phyloP scores from a whole-genome alignment of 768 basidiomycete genomes.

The Trametes cinnabarina region DNA sequence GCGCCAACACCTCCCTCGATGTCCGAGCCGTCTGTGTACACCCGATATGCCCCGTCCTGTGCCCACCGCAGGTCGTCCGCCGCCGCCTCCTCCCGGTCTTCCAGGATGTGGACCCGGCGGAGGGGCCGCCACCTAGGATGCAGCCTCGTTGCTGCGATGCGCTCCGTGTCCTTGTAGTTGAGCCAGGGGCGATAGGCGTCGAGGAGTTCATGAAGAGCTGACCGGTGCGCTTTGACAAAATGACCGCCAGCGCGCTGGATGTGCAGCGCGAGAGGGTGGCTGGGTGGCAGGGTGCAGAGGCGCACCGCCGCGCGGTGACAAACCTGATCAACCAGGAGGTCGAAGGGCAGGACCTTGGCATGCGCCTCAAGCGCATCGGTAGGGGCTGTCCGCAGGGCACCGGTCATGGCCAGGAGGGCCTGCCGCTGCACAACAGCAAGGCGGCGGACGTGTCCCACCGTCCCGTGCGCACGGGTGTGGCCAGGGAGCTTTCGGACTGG shows the following conservation, averaged over 20 bases:
- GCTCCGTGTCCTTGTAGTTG: conserved; percentile 9
- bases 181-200: conserved; percentile 16
- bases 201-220: conserved; percentile 26
- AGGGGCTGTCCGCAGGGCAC: conserved; percentile 25
- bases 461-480: not conserved
- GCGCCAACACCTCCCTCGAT: conserved; percentile 30
- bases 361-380: conserved; percentile 25
- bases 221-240: conserved; percentile 17
- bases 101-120: not conserved
- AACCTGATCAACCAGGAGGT: conserved; percentile 15
- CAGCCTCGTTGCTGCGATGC: conserved; percentile 13
- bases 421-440: conserved; percentile 25
- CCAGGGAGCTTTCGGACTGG: not conserved
- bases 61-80: conserved; percentile 1
- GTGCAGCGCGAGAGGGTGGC: conserved; percentile 20
- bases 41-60: not conserved
- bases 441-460: conserved; percentile 1
- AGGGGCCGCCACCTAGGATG: conserved; percentile 11
- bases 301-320: conserved; percentile 14
- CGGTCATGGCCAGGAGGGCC: conserved; percentile 24
- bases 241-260: not conserved
- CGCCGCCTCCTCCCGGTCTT: conserved; percentile 5
- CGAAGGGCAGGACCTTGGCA: conserved; percentile 22
- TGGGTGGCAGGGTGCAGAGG: conserved; percentile 20
- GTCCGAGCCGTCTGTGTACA: conserved; percentile 34